Percentiles rank a stretch among this genome's conserved stretches.
These are phyloP conservation scores for Sclerotinia borealis DNA, from an alignment of 2,329 filamentous ascomycete species.

Conservation along the genomic window DNA sequence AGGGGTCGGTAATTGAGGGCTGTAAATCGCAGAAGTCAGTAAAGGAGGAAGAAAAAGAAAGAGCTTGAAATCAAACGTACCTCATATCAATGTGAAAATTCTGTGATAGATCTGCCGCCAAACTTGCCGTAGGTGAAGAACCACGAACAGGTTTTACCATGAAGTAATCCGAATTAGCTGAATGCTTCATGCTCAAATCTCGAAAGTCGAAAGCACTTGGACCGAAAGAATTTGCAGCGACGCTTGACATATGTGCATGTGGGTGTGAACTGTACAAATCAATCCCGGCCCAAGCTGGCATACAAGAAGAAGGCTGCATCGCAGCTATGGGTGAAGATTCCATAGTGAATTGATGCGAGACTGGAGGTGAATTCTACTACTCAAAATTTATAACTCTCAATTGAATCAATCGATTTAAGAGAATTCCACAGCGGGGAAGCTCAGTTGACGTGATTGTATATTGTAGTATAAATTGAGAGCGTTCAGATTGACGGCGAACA, in stretches of 20 bases:
- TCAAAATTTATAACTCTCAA: slow-evolving; percentile 8
- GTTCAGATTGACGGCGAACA: slow-evolving; percentile 4
- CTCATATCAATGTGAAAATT: slow-evolving; percentile 96
- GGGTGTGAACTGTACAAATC: slow-evolving; percentile 49
- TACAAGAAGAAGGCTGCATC: slow-evolving; percentile 70
- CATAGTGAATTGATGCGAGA: slow-evolving; percentile 45
- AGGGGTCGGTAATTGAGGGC: slow-evolving; percentile 76
- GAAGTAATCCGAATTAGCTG: slow-evolving; percentile 70
- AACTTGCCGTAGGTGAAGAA: slow-evolving; percentile 83
- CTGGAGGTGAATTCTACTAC: neutral
- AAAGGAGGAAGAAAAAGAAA: neutral
- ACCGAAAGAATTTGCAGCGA: slow-evolving; percentile 47
- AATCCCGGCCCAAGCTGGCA: slow-evolving; percentile 52
- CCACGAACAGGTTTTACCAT: slow-evolving; percentile 68
- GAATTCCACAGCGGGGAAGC: neutral
- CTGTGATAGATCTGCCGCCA: slow-evolving; percentile 90
- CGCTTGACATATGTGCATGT: slow-evolving; percentile 42
- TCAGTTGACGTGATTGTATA: neutral
- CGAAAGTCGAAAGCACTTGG: slow-evolving; percentile 70
- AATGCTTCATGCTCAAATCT: slow-evolving; percentile 65
- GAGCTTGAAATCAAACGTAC: slow-evolving; percentile 43
- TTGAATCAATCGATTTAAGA: slow-evolving; percentile 3
- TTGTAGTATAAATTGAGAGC: neutral
- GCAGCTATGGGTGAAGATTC: slow-evolving; percentile 93
- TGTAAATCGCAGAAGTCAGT: slow-evolving; percentile 36